Conservation (phyloP, 176 grass and related monocot genomes). For the Cenchrus fungigraminus region DNA sequence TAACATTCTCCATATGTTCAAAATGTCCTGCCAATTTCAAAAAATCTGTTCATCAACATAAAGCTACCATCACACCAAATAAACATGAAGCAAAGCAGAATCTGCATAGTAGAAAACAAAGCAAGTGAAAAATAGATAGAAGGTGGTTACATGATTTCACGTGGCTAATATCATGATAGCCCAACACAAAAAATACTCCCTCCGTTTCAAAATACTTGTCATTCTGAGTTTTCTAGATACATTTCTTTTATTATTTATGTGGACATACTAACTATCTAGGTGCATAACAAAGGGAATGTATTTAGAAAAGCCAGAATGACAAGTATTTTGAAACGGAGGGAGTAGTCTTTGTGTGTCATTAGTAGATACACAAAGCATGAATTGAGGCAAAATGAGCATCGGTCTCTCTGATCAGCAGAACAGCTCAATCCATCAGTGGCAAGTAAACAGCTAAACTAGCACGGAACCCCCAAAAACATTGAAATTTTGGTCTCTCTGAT, state of each 20-base stretch:
- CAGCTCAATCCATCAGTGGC: neutral
- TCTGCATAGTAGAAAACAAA: neutral
- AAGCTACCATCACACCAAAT: neutral
- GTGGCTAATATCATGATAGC: no score
- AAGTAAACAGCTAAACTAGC: neutral
- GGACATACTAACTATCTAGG: no score
- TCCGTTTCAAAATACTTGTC: no score
- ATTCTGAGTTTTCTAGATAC: no score
- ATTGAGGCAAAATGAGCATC: neutral
- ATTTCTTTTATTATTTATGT: no score
- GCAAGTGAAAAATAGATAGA: neutral
- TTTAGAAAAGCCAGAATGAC: no score
- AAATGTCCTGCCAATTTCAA: neutral
- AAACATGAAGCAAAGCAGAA: neutral
- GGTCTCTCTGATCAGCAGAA: neutral
- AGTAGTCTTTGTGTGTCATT: no score
- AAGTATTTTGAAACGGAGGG: no score
- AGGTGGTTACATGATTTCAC: neutral
- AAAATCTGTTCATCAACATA: neutral
- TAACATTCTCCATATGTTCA: slow-evolving; percentile 2
- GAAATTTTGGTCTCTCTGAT: neutral
- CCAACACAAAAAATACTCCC: neutral
- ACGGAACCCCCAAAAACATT: neutral
- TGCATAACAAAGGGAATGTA: no score
- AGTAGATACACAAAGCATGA: neutral